A percentile compares a stretch with the other conserved stretches of the same genome.
Evolutionary conservation across 768 basidiomycete genomes (phyloP).

Genomic region (Hysterangium stoloniferum): DNA sequence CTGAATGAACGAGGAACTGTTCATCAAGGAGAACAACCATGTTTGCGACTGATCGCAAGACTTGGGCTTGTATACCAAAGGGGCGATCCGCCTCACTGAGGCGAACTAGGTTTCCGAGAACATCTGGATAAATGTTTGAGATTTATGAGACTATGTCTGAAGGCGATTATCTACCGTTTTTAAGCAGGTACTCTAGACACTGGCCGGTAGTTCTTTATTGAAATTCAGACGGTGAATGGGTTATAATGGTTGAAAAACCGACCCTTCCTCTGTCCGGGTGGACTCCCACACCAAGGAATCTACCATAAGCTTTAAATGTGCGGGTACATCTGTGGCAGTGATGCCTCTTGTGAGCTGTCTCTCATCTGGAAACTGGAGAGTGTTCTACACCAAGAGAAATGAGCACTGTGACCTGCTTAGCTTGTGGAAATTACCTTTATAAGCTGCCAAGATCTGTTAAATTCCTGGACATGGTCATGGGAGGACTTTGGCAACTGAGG

Average conservation of each 20-base stretch:
- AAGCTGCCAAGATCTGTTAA: slow-evolving; percentile 65
- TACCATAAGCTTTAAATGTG: slow-evolving; percentile 68
- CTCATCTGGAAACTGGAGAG: slow-evolving; percentile 83
- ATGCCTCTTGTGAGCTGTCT: slow-evolving; percentile 80
- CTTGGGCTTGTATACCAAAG: slow-evolving; percentile 85
- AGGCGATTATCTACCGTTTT: slow-evolving; percentile 52
- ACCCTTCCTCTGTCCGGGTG: slow-evolving; percentile 82
- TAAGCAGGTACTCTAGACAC: slow-evolving; percentile 86
- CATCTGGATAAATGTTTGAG: slow-evolving; percentile 39
- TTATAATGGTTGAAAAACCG: slow-evolving; percentile 25
- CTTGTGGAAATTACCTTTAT: slow-evolving; percentile 49
- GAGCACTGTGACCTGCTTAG: background rate
- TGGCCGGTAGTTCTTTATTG: slow-evolving; percentile 69
- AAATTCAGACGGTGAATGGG: slow-evolving; percentile 5
- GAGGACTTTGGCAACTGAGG: slow-evolving; percentile 40
- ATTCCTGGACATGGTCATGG: slow-evolving; percentile 65
- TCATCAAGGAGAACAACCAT: slow-evolving; percentile 90
- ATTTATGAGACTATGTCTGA: slow-evolving; percentile 2
- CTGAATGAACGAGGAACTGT: slow-evolving; percentile 87
- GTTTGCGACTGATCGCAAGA: slow-evolving; percentile 78
- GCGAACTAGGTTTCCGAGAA: slow-evolving; percentile 75
- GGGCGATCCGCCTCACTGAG: slow-evolving; percentile 82
- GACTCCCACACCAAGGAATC: slow-evolving; percentile 84
- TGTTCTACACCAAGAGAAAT: slow-evolving; percentile 42
- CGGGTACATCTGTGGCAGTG: slow-evolving; percentile 71